phyloP scores from a whole-genome alignment of 352 stramenopile species.

The Lagenidium giganteum region DNA sequence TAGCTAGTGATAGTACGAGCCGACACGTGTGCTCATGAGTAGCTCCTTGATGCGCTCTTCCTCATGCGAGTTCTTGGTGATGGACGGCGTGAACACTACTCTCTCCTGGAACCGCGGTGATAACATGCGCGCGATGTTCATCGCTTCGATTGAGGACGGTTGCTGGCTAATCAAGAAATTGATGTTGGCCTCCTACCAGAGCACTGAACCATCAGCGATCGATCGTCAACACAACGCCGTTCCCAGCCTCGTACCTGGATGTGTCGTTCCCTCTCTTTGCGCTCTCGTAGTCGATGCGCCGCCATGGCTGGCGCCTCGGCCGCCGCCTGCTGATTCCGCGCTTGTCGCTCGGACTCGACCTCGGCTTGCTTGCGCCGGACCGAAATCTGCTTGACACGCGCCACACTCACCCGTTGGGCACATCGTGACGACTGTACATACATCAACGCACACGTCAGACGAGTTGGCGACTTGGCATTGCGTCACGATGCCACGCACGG shows the following conservation, averaged over 20 bases:
- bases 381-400: constrained; percentile 31
- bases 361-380: constrained; percentile 17
- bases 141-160: constrained; percentile 66
- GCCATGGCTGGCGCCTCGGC: constrained; percentile 32
- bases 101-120: constrained; percentile 65
- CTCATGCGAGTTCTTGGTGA: constrained; percentile 45
- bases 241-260: background rate
- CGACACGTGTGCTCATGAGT: constrained; percentile 41
- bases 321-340: constrained; percentile 23
- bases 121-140: constrained; percentile 79
- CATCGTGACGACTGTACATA: constrained; percentile 36
- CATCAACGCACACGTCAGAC: background rate
- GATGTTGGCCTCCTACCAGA: constrained; percentile 48
- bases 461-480: background rate
- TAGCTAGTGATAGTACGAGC: constrained; percentile 61
- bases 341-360: constrained; percentile 24
- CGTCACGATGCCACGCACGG: constrained; percentile 4
- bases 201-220: no score
- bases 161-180: constrained; percentile 65
- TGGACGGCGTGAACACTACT: constrained; percentile 40
- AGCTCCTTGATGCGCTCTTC: constrained; percentile 59
- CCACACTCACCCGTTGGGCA: constrained; percentile 37
- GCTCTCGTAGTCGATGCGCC: constrained; percentile 36
- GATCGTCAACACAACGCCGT: background rate
- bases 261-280: constrained; percentile 36